A percentile compares a stretch with the other conserved stretches of the same genome.
Evolutionary conservation across 2,329 filamentous ascomycete genomes (phyloP).

Genomic region (Hyphodiscus sp.): DNA sequence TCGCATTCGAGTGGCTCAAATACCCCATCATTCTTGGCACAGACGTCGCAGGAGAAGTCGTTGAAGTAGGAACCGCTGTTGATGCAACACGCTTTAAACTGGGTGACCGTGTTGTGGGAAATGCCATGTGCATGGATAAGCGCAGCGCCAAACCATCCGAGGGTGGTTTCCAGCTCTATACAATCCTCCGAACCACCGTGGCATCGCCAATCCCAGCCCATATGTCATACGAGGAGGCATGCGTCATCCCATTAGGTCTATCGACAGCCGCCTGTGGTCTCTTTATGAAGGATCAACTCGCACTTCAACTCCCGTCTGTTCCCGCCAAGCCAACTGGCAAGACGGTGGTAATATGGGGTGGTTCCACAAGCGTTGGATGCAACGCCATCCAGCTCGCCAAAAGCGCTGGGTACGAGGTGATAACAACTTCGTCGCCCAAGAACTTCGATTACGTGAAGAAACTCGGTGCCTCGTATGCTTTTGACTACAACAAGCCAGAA

Average conservation of each 20-base stretch:
- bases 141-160: conserved; percentile 19
- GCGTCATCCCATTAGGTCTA: conserved; percentile 30
- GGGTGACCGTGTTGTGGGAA: conserved; percentile 29
- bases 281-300: conserved; percentile 19
- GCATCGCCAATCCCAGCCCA: conserved; percentile 23
- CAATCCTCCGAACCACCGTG: conserved; percentile 17
- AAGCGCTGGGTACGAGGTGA: conserved; percentile 35
- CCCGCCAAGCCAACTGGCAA: background rate
- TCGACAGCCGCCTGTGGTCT: conserved; percentile 30
- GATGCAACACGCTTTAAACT: conserved; percentile 5
- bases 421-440: conserved; percentile 32
- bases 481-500: conserved; percentile 32
- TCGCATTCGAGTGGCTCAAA: background rate
- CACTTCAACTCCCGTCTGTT: background rate
- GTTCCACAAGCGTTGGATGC: conserved; percentile 14
- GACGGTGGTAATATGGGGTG: conserved; percentile 15
- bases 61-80: conserved; percentile 8
- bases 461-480: conserved; percentile 35
- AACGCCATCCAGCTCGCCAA: conserved; percentile 38
- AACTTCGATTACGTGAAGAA: conserved; percentile 32
- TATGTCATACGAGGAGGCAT: conserved; percentile 27
- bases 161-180: conserved; percentile 26
- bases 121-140: conserved; percentile 29
- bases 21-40: conserved; percentile 16
- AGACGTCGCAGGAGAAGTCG: conserved; percentile 11